Percentiles rank a stretch among this genome's conserved stretches.
These are phyloP conservation scores for Circinella umbellata DNA, from an alignment of 371 early-diverging fungal species.

Conservation along the genomic window DNA sequence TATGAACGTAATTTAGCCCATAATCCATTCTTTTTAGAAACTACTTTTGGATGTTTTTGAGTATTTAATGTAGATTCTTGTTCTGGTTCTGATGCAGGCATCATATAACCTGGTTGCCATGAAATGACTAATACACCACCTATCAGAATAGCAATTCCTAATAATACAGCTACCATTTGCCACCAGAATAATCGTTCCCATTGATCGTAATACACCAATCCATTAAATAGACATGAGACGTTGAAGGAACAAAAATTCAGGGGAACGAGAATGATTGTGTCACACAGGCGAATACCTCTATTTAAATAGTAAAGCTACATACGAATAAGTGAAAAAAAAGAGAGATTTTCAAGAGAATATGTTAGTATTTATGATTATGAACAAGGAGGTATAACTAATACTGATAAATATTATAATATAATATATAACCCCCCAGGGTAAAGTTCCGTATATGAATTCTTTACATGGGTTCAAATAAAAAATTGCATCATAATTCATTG, in stretches of 20 bases:
- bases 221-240: constrained; percentile 78
- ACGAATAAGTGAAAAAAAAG: neutral
- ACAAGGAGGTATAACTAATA: neutral
- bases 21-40: neutral
- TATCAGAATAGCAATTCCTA: constrained; percentile 70
- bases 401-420: no score
- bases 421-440: no score
- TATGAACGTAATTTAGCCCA: constrained; percentile 5
- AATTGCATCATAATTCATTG: no score
- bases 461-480: neutral
- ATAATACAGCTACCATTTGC: constrained; percentile 68
- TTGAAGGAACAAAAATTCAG: constrained; percentile 82
- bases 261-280: constrained; percentile 81
- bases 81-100: neutral
- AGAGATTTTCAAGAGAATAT: neutral
- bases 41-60: neutral
- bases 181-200: constrained; percentile 67
- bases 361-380: neutral
- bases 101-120: constrained; percentile 39
- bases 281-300: constrained; percentile 74
- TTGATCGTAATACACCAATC: constrained; percentile 83
- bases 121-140: constrained; percentile 74
- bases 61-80: neutral
- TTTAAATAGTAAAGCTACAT: constrained; percentile 79
- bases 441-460: no score